Percentiles rank a stretch among this genome's conserved stretches.
Conservation (phyloP, 257 asterid species). For the Mentha longifolia region DNA sequence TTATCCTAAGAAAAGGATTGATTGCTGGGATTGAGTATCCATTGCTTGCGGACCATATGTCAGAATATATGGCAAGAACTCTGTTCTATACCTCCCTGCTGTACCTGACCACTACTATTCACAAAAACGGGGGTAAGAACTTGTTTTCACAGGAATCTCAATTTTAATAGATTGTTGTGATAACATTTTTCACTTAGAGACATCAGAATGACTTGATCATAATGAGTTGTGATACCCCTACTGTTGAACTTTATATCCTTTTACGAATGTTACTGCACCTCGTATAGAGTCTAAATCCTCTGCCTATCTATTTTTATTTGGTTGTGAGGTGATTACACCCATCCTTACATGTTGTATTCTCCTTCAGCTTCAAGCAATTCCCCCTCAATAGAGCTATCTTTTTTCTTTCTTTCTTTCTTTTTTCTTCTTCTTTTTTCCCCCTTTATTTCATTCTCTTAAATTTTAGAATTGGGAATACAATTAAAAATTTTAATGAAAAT, state of each 20-base stretch:
- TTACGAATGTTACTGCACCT: not conserved
- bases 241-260: conserved; percentile 13
- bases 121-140: conserved; percentile 77
- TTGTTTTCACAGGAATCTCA: not conserved
- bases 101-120: conserved; percentile 80
- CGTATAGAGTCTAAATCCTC: not conserved
- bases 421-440: too few relatives aligned
- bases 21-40: conserved; percentile 90
- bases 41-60: conserved; percentile 77
- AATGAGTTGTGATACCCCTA: not conserved
- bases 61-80: conserved; percentile 87
- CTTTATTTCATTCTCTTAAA: not conserved
- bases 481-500: not conserved
- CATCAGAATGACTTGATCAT: conserved; percentile 7
- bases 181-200: not conserved
- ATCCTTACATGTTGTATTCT: not conserved
- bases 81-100: conserved; percentile 89
- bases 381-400: not conserved
- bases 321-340: conserved; percentile 1
- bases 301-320: not conserved
- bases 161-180: not conserved
- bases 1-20: conserved; percentile 85
- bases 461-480: not conserved
- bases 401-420: not conserved
- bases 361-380: conserved; percentile 14